Percentiles rank a stretch among this genome's conserved stretches.
Conservation (phyloP, 495 filamentous ascomycete species). For the Hypoxylon trugodes region DNA sequence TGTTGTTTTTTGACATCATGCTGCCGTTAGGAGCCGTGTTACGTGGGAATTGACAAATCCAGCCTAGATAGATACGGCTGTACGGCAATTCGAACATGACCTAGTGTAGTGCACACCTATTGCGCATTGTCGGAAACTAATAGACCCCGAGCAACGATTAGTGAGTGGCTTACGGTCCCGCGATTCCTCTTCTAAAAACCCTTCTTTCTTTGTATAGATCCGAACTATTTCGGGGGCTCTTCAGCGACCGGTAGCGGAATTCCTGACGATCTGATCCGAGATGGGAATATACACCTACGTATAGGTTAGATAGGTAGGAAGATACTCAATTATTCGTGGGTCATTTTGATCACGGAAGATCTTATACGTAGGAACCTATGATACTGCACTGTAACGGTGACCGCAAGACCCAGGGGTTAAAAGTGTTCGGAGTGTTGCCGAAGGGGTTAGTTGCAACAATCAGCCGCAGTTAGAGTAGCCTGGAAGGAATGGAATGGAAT, state of each 20-base stretch:
- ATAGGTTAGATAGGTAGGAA: too few relatives aligned
- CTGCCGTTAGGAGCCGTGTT: conserved; percentile 3
- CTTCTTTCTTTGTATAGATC: too few relatives aligned
- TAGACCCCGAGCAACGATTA: too few relatives aligned
- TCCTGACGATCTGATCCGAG: conserved; percentile 5
- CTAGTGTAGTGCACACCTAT: conserved; percentile 12
- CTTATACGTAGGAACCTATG: not conserved
- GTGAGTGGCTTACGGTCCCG: too few relatives aligned
- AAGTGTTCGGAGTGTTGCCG: conserved; percentile 16
- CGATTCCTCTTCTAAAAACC: too few relatives aligned
- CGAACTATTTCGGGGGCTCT: too few relatives aligned
- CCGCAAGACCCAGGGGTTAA: conserved; percentile 14
- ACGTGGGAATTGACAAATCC: not conserved
- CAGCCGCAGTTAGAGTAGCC: conserved; percentile 32
- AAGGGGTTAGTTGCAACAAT: conserved; percentile 21
- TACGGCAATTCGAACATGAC: conserved; percentile 4
- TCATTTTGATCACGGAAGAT: conserved; percentile 1
- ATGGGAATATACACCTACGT: not conserved
- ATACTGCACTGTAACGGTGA: conserved; percentile 23
- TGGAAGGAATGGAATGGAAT: conserved; percentile 34
- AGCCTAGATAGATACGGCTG: too few relatives aligned
- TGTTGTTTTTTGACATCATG: conserved; percentile 21
- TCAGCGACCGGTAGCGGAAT: too few relatives aligned
- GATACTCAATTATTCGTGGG: not conserved
- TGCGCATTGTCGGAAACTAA: too few relatives aligned